Percentiles rank a stretch among this genome's conserved stretches.
phyloP scores from a whole-genome alignment of 2,329 filamentous ascomycete genomes.

The Cordyceps cateniannulata region DNA sequence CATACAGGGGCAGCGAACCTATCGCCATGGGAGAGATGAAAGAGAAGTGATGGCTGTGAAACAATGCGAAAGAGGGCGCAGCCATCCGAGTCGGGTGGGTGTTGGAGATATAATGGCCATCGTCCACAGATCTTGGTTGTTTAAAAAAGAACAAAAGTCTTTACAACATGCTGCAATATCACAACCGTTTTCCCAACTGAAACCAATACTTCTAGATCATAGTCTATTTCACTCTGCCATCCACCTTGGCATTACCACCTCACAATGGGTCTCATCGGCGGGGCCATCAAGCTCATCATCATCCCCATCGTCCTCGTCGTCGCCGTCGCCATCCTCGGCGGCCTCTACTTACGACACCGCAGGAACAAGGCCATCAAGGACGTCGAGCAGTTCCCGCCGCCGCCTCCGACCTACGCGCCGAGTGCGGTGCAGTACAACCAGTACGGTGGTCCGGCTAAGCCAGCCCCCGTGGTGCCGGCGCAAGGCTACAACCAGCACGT shows the following conservation, averaged over 20 bases:
- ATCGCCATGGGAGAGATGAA: background rate
- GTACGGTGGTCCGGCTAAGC: background rate
- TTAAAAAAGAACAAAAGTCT: too few species aligned
- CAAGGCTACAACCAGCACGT: background rate
- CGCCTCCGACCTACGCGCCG: slow-evolving; percentile 2
- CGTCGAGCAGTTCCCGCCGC: slow-evolving; percentile 3
- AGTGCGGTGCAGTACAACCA: background rate
- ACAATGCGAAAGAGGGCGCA: background rate
- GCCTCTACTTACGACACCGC: background rate
- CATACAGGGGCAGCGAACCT: background rate
- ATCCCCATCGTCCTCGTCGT: slow-evolving; percentile 1
- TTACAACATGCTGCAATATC: too few species aligned
- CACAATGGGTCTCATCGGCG: slow-evolving; percentile 6
- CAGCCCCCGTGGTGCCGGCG: background rate
- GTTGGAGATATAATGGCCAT: too few species aligned
- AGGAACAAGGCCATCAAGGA: background rate
- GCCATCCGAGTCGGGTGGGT: too few species aligned
- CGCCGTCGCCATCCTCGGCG: background rate
- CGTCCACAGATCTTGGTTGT: too few species aligned
- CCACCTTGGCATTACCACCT: background rate
- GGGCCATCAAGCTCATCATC: slow-evolving; percentile 8
- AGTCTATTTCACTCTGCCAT: too few species aligned
- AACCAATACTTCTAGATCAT: too few species aligned
- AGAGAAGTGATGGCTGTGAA: background rate
- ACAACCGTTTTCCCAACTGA: too few species aligned